Evolutionary conservation across 805 yeast genomes (phyloP).

Genomic region (Hanseniaspora meyeri): DNA sequence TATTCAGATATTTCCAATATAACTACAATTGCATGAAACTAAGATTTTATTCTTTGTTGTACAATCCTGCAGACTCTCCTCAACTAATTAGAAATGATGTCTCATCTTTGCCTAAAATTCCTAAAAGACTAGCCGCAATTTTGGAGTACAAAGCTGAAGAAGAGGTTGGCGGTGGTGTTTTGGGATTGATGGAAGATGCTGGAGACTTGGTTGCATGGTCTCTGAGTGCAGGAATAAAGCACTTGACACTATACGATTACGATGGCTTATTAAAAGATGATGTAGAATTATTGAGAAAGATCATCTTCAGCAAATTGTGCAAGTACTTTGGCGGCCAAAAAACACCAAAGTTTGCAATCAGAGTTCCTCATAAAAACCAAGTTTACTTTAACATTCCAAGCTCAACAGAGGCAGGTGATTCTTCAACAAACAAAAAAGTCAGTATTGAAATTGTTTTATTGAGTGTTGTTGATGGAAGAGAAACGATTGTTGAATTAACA

Average conservation of each 20-base stretch:
- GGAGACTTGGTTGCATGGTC: conserved; percentile 80
- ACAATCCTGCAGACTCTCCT: conserved; percentile 65
- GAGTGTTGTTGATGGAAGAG: conserved; percentile 73
- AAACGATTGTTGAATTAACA: conserved; percentile 78
- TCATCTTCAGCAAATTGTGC: conserved; percentile 46
- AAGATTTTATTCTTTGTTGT: conserved; percentile 48
- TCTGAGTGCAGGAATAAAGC: conserved; percentile 70
- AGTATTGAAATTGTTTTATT: conserved; percentile 56
- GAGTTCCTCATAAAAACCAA: conserved; percentile 55
- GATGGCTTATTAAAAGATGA: conserved; percentile 53
- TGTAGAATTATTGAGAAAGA: conserved; percentile 43
- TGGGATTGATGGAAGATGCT: conserved; percentile 64
- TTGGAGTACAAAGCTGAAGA: conserved; percentile 59
- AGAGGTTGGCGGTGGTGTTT: conserved; percentile 80
- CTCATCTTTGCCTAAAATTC: conserved; percentile 57
- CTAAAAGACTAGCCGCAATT: conserved; percentile 64
- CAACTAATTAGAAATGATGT: conserved; percentile 79
- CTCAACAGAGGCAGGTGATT: background rate
- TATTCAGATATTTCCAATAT: conserved; percentile 41
- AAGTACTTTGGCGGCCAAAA: conserved; percentile 62
- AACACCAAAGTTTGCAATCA: conserved; percentile 50
- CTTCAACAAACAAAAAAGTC: conserved; percentile 27
- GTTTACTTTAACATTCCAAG: conserved; percentile 26
- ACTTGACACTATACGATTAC: conserved; percentile 64
- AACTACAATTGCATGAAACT: conserved; percentile 42